Evolutionary conservation across 2,329 filamentous ascomycete genomes (phyloP), one percentile per base, ranked within the genome.

Genomic region (Hypoxylon sp.): DNA sequence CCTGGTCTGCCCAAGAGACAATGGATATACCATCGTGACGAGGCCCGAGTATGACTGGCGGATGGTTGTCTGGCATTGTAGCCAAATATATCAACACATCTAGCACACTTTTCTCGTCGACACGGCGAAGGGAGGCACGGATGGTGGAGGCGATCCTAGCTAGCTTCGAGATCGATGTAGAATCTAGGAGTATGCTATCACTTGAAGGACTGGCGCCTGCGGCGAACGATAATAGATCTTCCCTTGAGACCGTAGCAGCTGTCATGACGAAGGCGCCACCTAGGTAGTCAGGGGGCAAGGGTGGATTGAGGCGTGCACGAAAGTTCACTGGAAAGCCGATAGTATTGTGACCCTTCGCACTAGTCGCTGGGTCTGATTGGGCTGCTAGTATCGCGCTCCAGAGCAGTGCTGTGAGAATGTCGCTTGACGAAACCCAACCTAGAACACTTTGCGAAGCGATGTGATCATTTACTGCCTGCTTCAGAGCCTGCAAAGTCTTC

Each of bases 1-100:
- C 62, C 49, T 78, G 64, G 28, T 75, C 73, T 0, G 76, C 76
- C 76, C 76, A 78, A 7, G 76, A 77, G n/a, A 78, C 75, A 11
- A 77, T 70, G n/a, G 74, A 75, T 5, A 75, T 69, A 7, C 66
- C 69, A 36, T 68, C 67, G 28, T 71, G 69, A 1, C 48, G 70
- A 4, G 71, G 73, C 4, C 71, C 74, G 14, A 73, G 53, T 5
- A 56, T 65, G 34, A 74, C 63, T 5, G 60, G 56, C 3, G 57
- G 62, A 45, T 61, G 45, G 14, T 57, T 21, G 9, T 63, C 60
- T 1, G 64, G 6, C 7, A 67, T 67, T 2, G 50, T 23, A 13
- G 69, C 63, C 25, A 75, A 51, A 23, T 68, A 75, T 14, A 38
- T 41, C 4, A 78, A 17, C 3, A 72, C 62, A n/a, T 66, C 45